phyloP scores from a whole-genome alignment of 2,329 filamentous ascomycete genomes.

The Penicillium brasilianum region DNA sequence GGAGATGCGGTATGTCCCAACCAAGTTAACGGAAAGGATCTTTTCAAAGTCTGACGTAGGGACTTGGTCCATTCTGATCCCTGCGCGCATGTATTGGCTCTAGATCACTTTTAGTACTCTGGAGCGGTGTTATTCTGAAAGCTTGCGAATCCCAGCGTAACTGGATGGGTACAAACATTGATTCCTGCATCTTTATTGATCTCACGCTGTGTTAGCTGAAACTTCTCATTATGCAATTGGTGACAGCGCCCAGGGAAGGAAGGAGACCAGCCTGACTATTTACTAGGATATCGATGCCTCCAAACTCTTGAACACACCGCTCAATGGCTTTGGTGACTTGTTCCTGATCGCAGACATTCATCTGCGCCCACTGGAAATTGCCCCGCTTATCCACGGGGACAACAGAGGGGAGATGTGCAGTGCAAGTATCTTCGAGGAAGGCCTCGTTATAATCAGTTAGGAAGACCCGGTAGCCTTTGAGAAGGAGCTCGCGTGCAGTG shows the following conservation, averaged over 20 bases:
- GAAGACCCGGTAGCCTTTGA: conserved; percentile 10
- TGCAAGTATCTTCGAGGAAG: conserved; percentile 10
- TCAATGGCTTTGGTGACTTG: not conserved
- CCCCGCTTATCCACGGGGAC: not conserved
- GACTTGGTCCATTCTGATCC: conserved; percentile 11
- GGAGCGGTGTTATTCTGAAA: not conserved
- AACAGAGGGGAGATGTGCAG: not conserved
- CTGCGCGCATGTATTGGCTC: conserved; percentile 14
- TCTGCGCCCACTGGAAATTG: conserved; percentile 2
- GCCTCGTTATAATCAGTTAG: conserved; percentile 11
- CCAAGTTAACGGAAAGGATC: conserved; percentile 6
- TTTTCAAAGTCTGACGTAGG: conserved; percentile 12
- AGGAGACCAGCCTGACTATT: not conserved
- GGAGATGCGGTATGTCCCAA: conserved; percentile 12
- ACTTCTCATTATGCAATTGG: not conserved
- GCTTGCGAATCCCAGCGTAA: too few relatives aligned
- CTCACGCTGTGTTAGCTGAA: not conserved
- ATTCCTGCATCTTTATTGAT: conserved; percentile 1
- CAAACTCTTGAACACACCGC: conserved; percentile 1
- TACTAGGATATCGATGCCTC: not conserved
- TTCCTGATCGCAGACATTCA: not conserved
- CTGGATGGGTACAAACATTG: not conserved
- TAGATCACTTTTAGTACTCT: not conserved
- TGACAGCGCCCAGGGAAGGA: not conserved
- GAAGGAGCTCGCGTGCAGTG: conserved; percentile 9